phyloP scores from a whole-genome alignment of 139 green algal genomes.

The Volvox reticuliferus region DNA sequence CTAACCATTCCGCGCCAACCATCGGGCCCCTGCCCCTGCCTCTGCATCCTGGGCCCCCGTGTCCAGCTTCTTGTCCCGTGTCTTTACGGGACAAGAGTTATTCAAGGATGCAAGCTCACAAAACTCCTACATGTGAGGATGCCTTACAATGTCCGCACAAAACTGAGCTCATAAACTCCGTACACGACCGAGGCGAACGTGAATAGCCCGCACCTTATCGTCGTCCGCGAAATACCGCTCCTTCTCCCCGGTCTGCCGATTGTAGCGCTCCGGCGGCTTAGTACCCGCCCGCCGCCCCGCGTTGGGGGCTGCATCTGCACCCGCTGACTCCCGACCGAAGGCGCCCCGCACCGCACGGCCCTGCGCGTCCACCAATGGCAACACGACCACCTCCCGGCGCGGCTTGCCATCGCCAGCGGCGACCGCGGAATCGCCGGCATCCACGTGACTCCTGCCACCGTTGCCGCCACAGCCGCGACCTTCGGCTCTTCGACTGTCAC shows the following conservation, averaged over 20 bases:
- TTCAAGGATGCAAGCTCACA: too few species aligned
- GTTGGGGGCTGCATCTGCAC: background rate
- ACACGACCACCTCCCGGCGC: constrained; percentile 57
- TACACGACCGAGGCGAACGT: too few species aligned
- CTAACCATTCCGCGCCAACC: too few species aligned
- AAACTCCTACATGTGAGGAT: too few species aligned
- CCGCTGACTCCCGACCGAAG: constrained; percentile 84
- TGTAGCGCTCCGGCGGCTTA: constrained; percentile 80
- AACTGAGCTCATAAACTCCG: too few species aligned
- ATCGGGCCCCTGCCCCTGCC: too few species aligned
- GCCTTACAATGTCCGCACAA: background rate
- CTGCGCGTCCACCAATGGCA: constrained; percentile 81
- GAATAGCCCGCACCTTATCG: constrained; percentile 62
- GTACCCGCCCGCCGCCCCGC: constrained; percentile 23
- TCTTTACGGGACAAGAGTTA: too few species aligned
- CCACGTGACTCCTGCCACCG: background rate
- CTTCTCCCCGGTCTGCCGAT: constrained; percentile 63
- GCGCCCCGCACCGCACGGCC: constrained; percentile 83
- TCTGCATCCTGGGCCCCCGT: too few species aligned
- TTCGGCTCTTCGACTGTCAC: background rate
- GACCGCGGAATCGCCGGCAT: background rate
- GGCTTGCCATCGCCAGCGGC: background rate
- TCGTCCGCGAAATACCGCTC: constrained; percentile 92
- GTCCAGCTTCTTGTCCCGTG: too few species aligned
- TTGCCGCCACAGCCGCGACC: background rate